Conservation (phyloP, 23 red algal species). For the Agarophyton chilense region DNA sequence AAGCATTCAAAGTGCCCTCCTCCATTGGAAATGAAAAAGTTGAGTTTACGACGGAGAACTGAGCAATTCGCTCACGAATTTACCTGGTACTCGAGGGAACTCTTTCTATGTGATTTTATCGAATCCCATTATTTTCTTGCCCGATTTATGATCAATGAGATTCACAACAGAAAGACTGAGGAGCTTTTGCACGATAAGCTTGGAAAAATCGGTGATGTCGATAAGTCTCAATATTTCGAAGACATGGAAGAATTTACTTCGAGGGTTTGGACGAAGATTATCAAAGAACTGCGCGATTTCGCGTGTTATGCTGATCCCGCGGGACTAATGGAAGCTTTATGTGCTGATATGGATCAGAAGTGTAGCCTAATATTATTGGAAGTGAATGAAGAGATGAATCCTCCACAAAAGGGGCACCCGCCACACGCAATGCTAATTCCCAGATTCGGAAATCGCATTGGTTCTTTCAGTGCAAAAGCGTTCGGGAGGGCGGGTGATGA, state of each 20-base stretch:
- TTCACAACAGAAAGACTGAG: background rate
- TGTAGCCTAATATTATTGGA: background rate
- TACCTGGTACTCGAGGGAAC: background rate
- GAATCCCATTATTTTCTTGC: background rate
- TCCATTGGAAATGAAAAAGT: background rate
- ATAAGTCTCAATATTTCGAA: background rate
- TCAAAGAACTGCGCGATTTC: background rate
- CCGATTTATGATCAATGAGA: background rate
- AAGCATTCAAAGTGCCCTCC: background rate
- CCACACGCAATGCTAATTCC: background rate
- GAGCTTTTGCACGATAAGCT: background rate
- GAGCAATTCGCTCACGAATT: conserved; percentile 5
- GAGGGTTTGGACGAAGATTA: background rate
- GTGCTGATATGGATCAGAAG: background rate
- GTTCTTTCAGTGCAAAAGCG: background rate
- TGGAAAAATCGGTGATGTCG: background rate
- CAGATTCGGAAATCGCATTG: background rate
- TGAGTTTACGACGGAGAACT: background rate
- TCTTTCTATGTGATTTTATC: background rate
- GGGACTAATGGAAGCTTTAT: background rate
- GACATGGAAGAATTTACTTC: background rate
- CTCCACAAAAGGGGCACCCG: background rate
- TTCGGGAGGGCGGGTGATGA: background rate
- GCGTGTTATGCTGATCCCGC: background rate
- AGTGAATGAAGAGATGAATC: background rate